These are phyloP conservation scores for Apiotrichum veenhuisii DNA, from an alignment of 1,284 basidiomycete genomes.

Conservation along the genomic window DNA sequence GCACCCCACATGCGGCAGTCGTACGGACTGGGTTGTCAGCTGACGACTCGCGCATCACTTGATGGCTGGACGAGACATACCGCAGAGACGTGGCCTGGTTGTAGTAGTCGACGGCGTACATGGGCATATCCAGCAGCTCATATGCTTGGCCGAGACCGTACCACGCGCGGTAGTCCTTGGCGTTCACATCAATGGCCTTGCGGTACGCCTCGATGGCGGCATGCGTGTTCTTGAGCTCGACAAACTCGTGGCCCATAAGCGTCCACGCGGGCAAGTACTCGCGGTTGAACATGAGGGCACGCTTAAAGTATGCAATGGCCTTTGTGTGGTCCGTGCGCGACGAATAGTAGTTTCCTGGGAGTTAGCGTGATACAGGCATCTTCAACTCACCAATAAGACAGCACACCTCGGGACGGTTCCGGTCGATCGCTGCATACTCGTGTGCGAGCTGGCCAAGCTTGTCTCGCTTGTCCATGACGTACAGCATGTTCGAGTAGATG, in stretches of 20 bases:
- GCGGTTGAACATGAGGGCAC: conserved; percentile 88
- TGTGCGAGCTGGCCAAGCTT: conserved; percentile 90
- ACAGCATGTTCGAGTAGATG: conserved; percentile 94
- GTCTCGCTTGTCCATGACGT: conserved; percentile 83
- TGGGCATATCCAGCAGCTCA: conserved; percentile 91
- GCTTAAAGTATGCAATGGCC: conserved; percentile 89
- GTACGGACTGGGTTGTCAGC: conserved; percentile 67
- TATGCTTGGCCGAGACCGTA: conserved; percentile 98
- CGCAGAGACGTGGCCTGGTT: conserved; percentile 89
- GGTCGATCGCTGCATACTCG: conserved; percentile 78
- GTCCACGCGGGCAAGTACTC: conserved; percentile 98
- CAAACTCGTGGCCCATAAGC: conserved; percentile 97
- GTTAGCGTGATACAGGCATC: background rate
- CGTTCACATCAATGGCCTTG: conserved; percentile 89
- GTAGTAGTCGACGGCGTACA: conserved; percentile 94
- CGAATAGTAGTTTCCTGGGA: conserved; percentile 90
- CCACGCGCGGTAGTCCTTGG: conserved; percentile 97
- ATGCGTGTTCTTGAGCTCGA: conserved; percentile 98
- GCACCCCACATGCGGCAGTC: conserved; percentile 96
- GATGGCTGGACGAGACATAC: conserved; percentile 52
- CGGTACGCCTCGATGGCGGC: conserved; percentile 97
- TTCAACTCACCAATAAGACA: conserved; percentile 75
- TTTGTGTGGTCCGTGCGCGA: conserved; percentile 89
- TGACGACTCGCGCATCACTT: too few species aligned
- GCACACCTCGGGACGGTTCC: conserved; percentile 89